A percentile compares a stretch with the other conserved stretches of the same genome.
Conservation (phyloP, 2,329 filamentous ascomycete genomes). For the Coniella lustricola region DNA sequence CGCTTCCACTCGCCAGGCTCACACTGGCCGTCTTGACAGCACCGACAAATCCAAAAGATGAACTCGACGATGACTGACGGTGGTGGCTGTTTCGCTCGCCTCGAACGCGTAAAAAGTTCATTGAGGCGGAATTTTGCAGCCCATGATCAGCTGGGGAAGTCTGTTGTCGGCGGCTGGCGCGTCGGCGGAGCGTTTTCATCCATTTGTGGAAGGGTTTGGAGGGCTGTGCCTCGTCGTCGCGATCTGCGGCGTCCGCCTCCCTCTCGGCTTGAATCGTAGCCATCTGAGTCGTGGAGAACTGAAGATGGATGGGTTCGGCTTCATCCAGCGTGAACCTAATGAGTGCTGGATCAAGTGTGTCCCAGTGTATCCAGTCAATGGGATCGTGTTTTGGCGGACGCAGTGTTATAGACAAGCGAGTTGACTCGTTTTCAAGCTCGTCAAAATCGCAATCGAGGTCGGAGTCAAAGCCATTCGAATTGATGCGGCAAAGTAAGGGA, state of each 20-base stretch:
- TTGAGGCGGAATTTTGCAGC: slow-evolving; percentile 28
- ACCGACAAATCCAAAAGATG: slow-evolving; percentile 74
- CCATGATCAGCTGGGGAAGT: slow-evolving; percentile 20
- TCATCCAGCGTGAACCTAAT: slow-evolving; percentile 13
- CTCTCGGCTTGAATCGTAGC: not conserved
- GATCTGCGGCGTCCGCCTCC: not conserved
- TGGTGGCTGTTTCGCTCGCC: slow-evolving; percentile 27
- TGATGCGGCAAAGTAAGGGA: not conserved
- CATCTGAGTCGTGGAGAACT: not conserved
- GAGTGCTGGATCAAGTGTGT: slow-evolving; percentile 12
- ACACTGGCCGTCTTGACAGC: slow-evolving; percentile 74
- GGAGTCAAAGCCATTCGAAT: not conserved
- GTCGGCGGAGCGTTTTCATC: slow-evolving; percentile 62
- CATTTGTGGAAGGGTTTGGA: slow-evolving; percentile 59
- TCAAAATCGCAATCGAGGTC: not conserved
- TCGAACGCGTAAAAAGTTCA: slow-evolving; percentile 19
- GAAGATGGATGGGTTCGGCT: slow-evolving; percentile 1
- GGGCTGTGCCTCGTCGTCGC: not conserved
- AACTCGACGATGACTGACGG: slow-evolving; percentile 60
- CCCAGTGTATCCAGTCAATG: slow-evolving; percentile 12
- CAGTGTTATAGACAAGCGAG: not conserved
- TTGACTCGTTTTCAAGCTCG: not conserved
- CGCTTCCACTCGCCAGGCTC: slow-evolving; percentile 67
- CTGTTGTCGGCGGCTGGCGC: slow-evolving; percentile 39
- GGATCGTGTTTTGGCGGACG: slow-evolving; percentile 1